Conservation (phyloP, 176 grass and related monocot species). For the Dendrocalamus sinicus region DNA sequence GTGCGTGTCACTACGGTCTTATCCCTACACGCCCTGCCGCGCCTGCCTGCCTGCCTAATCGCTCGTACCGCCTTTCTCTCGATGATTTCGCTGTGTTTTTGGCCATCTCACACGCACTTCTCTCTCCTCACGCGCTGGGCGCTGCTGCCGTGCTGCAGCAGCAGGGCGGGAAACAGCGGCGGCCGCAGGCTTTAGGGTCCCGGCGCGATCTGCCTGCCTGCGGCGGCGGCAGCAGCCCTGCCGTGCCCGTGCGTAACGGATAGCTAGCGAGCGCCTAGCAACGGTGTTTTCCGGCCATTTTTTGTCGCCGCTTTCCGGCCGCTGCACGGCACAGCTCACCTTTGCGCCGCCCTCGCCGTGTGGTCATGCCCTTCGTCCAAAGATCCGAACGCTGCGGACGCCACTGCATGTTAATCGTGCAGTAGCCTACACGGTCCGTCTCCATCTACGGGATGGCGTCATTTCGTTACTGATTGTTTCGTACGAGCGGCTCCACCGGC, state of each 20-base stretch:
- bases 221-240: neutral
- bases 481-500: no score
- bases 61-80: conserved; percentile 12
- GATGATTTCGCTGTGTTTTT: neutral
- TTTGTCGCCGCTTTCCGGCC: no score
- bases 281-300: no score
- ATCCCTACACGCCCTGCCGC: conserved; percentile 15
- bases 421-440: no score
- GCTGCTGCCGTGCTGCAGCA: neutral
- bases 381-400: no score
- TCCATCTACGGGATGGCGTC: neutral
- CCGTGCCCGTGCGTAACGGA: neutral
- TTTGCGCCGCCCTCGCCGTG: neutral
- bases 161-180: conserved; percentile 23
- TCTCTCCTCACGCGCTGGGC: conserved; percentile 33
- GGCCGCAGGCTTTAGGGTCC: conserved; percentile 33
- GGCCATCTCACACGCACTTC: neutral
- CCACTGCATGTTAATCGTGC: neutral
- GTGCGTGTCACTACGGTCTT: conserved; percentile 14
- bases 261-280: neutral
- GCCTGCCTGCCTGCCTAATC: neutral
- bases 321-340: no score
- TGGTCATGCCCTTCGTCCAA: neutral
- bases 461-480: neutral
- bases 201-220: conserved; percentile 7